Evolutionary conservation across 345 rosid species (phyloP).

Genomic region (Triadica sebifera): DNA sequence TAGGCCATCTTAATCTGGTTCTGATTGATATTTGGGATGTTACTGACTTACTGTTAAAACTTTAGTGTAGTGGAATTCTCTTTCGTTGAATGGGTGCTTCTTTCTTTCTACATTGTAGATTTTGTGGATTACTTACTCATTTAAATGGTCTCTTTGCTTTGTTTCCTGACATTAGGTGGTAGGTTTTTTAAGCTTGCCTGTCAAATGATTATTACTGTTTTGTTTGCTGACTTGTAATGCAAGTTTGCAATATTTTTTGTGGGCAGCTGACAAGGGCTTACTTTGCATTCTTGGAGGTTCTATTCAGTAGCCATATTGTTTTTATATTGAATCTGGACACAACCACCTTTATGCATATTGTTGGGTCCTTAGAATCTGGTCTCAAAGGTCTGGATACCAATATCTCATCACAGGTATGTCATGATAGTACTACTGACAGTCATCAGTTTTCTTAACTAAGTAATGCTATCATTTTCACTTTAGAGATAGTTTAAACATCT

Average conservation of each 20-base stretch:
- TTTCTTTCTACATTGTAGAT: neutral
- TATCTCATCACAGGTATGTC: constrained; percentile 87
- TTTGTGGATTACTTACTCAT: neutral
- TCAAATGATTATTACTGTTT: neutral
- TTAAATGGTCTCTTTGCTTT: neutral
- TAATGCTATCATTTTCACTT: neutral
- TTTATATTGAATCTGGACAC: constrained; percentile 80
- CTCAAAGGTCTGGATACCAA: constrained; percentile 90
- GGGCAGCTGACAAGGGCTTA: constrained; percentile 94
- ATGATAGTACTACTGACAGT: neutral
- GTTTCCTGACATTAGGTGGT: neutral
- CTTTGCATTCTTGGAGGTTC: constrained; percentile 89
- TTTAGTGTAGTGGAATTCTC: neutral
- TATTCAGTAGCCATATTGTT: constrained; percentile 70
- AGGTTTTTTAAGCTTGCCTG: neutral
- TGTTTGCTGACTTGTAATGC: neutral
- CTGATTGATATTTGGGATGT: neutral
- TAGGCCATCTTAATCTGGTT: neutral
- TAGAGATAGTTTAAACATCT: constrained; percentile 1
- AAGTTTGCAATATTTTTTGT: constrained; percentile 23
- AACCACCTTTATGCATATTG: constrained; percentile 85
- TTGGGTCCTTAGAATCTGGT: constrained; percentile 95
- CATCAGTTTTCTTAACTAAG: neutral
- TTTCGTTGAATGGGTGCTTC: neutral
- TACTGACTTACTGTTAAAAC: neutral